Evolutionary conservation across 768 basidiomycete genomes (phyloP).

Genomic region (Lactarius hengduanensis): DNA sequence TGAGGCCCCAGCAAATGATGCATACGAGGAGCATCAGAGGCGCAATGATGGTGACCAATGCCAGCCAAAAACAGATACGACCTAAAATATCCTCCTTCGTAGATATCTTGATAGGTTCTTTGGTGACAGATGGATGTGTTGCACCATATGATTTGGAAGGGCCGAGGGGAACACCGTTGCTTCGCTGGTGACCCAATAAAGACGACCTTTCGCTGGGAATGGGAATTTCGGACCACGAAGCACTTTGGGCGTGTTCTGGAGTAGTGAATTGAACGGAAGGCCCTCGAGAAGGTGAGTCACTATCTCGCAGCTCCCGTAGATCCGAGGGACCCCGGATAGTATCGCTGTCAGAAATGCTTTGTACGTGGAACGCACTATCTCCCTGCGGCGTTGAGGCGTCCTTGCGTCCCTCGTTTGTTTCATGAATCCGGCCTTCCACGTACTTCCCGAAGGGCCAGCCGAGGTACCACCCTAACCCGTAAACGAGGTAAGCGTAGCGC

Average conservation of each 20-base stretch:
- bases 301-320: conserved; percentile 12
- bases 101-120: conserved; percentile 22
- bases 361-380: conserved; percentile 31
- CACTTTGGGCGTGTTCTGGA: conserved; percentile 46
- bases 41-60: conserved; percentile 73
- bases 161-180: conserved; percentile 39
- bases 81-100: conserved; percentile 56
- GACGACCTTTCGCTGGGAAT: conserved; percentile 47
- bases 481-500: conserved; percentile 82
- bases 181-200: conserved; percentile 42
- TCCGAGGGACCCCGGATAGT: conserved; percentile 38
- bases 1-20: conserved; percentile 89
- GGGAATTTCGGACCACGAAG: conserved; percentile 46
- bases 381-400: conserved; percentile 39
- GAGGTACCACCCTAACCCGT: conserved; percentile 94
- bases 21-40: conserved; percentile 89
- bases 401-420: conserved; percentile 38
- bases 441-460: conserved; percentile 99
- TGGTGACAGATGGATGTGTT: conserved; percentile 38
- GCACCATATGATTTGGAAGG: conserved; percentile 69
- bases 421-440: conserved; percentile 73
- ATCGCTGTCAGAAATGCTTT: conserved; percentile 37
- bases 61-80: conserved; percentile 77
- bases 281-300: background rate
- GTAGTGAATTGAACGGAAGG: conserved; percentile 12